These are phyloP conservation scores for Penicillium lividum DNA, from an alignment of 495 filamentous ascomycete genomes.

Conservation along the genomic window DNA sequence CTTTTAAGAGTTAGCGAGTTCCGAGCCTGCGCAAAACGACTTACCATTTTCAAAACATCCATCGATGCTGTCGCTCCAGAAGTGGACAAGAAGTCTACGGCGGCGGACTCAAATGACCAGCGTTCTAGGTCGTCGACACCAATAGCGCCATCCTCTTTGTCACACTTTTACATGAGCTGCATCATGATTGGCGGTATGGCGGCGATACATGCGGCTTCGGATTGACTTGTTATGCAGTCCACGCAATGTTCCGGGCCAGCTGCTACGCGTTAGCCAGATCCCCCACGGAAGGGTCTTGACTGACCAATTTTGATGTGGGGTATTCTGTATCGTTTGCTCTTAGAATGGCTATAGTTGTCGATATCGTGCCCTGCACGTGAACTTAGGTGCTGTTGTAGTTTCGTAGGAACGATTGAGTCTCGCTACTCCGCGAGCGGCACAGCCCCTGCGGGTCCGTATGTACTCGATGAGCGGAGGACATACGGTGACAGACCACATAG, in stretches of 20 bases:
- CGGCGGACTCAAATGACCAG: constrained; percentile 28
- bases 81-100: constrained; percentile 25
- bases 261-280: constrained; percentile 4
- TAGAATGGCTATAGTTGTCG: no score
- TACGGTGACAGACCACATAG: no score
- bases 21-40: neutral
- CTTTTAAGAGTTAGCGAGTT: constrained; percentile 7
- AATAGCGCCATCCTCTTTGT: constrained; percentile 30
- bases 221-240: constrained; percentile 1
- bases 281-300: neutral
- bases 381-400: no score
- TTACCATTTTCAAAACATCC: constrained; percentile 18
- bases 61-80: constrained; percentile 21
- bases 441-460: no score
- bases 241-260: constrained; percentile 11
- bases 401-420: no score
- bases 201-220: constrained; percentile 18
- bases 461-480: no score
- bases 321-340: no score
- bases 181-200: constrained; percentile 28
- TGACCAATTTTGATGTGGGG: constrained; percentile 19
- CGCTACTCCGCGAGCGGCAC: no score
- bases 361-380: no score
- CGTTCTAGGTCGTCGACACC: constrained; percentile 33
- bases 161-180: constrained; percentile 41